Percentiles rank a stretch among this genome's conserved stretches.
Evolutionary conservation across 768 basidiomycete genomes (phyloP).

Genomic region (Lactarius tabidus): DNA sequence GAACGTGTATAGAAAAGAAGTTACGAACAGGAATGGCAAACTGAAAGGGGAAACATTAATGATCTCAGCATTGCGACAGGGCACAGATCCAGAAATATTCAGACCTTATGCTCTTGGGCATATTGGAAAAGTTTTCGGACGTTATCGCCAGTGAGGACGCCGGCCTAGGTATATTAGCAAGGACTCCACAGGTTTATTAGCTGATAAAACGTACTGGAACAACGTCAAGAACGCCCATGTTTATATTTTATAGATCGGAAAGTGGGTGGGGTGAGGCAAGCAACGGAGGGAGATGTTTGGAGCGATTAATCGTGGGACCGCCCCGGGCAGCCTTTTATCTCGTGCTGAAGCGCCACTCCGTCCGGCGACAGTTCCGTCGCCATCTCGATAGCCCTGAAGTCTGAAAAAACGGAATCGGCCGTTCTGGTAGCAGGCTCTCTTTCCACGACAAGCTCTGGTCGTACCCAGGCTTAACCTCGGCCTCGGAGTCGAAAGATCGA

Average conservation of each 20-base stretch:
- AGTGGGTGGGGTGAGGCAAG: background rate
- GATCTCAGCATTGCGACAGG: conserved; percentile 5
- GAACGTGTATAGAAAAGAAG: background rate
- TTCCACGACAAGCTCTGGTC: background rate
- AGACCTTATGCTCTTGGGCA: conserved; percentile 81
- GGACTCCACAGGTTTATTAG: background rate
- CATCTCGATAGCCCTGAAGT: background rate
- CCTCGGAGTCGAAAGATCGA: background rate
- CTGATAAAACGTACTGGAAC: conserved; percentile 59
- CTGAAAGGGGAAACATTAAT: conserved; percentile 35
- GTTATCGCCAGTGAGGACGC: conserved; percentile 93
- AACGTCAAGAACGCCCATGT: conserved; percentile 79
- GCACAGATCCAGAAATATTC: conserved; percentile 28
- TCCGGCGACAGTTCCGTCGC: conserved; percentile 13
- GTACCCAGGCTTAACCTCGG: conserved; percentile 11
- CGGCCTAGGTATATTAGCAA: conserved; percentile 51
- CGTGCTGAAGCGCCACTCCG: conserved; percentile 16
- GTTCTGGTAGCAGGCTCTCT: background rate
- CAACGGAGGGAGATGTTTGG: conserved; percentile 8
- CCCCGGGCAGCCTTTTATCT: conserved; percentile 9
- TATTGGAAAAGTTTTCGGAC: conserved; percentile 95
- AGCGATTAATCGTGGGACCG: conserved; percentile 1
- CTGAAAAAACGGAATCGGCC: conserved; percentile 12
- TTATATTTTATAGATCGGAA: conserved; percentile 37
- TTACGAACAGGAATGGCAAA: conserved; percentile 80